phyloP scores from a whole-genome alignment of 495 filamentous ascomycete species.

The Cercophora sp. region DNA sequence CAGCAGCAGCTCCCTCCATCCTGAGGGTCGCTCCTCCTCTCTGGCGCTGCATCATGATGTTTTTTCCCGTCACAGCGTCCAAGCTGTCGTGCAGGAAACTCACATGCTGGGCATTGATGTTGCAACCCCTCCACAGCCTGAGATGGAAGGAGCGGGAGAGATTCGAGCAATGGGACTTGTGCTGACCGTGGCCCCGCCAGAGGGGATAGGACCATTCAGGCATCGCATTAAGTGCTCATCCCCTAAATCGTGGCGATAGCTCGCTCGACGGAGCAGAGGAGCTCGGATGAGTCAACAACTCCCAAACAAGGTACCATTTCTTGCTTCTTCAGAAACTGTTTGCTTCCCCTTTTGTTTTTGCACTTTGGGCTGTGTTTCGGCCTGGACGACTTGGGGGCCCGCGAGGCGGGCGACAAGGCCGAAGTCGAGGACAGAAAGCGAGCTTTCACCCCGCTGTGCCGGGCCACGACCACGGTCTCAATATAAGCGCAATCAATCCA shows the following conservation, averaged over 20 bases:
- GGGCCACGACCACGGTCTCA: conserved; percentile 24
- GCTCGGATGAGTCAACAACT: conserved; percentile 49
- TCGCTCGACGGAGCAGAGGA: conserved; percentile 40
- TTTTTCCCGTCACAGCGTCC: too few relatives aligned
- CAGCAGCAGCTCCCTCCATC: too few relatives aligned
- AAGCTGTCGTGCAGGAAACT: too few relatives aligned
- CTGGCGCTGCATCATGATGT: too few relatives aligned
- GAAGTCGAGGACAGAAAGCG: too few relatives aligned
- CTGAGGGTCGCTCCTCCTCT: too few relatives aligned
- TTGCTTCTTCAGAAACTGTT: too few relatives aligned
- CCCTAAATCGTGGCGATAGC: conserved; percentile 24
- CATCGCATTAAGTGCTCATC: conserved; percentile 20
- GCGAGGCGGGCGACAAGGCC: too few relatives aligned
- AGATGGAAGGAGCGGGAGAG: too few relatives aligned
- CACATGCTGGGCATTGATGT: too few relatives aligned
- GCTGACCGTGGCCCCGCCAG: conserved; percentile 18
- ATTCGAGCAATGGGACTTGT: conserved; percentile 3
- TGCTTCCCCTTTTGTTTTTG: conserved; percentile 1
- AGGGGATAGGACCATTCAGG: conserved; percentile 15
- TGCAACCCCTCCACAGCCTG: too few relatives aligned
- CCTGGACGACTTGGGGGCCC: too few relatives aligned
- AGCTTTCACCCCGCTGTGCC: neutral
- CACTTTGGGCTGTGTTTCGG: neutral
- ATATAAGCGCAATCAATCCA: conserved; percentile 26
- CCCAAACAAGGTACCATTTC: conserved; percentile 51